These are phyloP conservation scores for Coleophoma crateriformis DNA, from an alignment of 2,329 filamentous ascomycete species.

Conservation along the genomic window DNA sequence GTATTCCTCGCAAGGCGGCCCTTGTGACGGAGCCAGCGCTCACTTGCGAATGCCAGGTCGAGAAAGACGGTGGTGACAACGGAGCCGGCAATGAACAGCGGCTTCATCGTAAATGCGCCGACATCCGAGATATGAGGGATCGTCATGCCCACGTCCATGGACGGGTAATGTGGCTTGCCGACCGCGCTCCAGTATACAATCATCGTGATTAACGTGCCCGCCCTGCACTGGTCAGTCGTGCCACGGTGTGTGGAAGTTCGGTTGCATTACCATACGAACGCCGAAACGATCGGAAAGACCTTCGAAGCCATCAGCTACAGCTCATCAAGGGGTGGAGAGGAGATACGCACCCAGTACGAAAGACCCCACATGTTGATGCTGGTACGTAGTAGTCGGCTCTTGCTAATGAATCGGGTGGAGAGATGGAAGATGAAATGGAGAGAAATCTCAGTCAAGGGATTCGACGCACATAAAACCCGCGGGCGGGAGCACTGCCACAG, in stretches of 20 bases:
- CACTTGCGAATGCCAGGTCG: constrained; percentile 72
- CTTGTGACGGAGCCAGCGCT: constrained; percentile 79
- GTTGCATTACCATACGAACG: constrained; percentile 16
- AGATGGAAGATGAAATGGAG: too few relatives aligned
- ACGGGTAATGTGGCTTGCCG: constrained; percentile 49
- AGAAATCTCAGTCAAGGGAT: too few relatives aligned
- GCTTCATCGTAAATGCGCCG: constrained; percentile 58
- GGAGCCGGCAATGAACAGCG: constrained; percentile 71
- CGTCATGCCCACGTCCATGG: constrained; percentile 50
- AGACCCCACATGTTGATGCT: constrained; percentile 23
- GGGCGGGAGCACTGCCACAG: too few relatives aligned
- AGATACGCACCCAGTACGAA: constrained; percentile 37
- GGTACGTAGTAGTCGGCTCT: too few relatives aligned
- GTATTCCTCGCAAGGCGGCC: constrained; percentile 74
- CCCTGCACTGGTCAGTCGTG: constrained; percentile 30
- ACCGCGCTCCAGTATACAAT: constrained; percentile 50
- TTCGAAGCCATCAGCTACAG: constrained; percentile 6
- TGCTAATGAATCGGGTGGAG: too few relatives aligned
- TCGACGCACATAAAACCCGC: too few relatives aligned
- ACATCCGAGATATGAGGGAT: constrained; percentile 72
- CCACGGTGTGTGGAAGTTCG: too few relatives aligned
- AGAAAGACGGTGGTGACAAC: constrained; percentile 71
- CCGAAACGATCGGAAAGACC: constrained; percentile 66
- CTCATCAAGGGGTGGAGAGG: background rate
- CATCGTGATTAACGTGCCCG: constrained; percentile 19